phyloP scores from a whole-genome alignment of 2,329 filamentous ascomycete genomes.

The Aurifilum marmelostoma region DNA sequence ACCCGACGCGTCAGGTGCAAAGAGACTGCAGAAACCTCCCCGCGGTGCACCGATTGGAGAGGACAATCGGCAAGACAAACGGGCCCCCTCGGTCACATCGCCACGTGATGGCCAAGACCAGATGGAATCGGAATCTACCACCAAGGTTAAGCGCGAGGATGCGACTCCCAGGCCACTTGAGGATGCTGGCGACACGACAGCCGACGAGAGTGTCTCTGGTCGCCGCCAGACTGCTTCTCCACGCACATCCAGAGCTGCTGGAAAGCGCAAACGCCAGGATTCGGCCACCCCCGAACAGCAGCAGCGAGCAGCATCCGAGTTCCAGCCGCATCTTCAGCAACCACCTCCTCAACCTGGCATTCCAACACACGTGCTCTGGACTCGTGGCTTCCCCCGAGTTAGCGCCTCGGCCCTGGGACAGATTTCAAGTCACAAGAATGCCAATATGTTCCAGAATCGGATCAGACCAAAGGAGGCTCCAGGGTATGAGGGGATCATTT shows the following conservation, averaged over 20 bases:
- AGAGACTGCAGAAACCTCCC: constrained; percentile 32
- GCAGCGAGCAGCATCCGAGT: constrained; percentile 16
- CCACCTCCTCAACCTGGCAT: constrained; percentile 36
- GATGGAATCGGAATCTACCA: constrained; percentile 45
- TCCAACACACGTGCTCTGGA: constrained; percentile 72
- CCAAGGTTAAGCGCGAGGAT: constrained; percentile 62
- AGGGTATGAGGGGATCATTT: constrained; percentile 73
- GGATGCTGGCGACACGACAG: constrained; percentile 59
- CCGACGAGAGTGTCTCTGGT: constrained; percentile 54
- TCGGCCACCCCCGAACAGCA: constrained; percentile 41
- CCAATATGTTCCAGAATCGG: constrained; percentile 77
- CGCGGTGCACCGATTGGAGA: constrained; percentile 41
- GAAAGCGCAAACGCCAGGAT: constrained; percentile 63
- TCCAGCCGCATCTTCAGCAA: constrained; percentile 15
- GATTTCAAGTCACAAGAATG: constrained; percentile 75
- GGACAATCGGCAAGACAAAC: constrained; percentile 26
- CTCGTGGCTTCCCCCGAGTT: constrained; percentile 74
- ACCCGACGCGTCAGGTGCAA: constrained; percentile 33
- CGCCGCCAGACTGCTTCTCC: constrained; percentile 44
- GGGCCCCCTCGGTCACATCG: constrained; percentile 28
- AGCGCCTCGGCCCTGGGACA: constrained; percentile 74
- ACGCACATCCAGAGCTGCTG: constrained; percentile 38
- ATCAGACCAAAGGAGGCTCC: constrained; percentile 76
- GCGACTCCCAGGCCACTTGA: constrained; percentile 58
- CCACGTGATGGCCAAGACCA: constrained; percentile 37